phyloP scores from a whole-genome alignment of 768 basidiomycete genomes.

The Rhizopogon vulgaris region DNA sequence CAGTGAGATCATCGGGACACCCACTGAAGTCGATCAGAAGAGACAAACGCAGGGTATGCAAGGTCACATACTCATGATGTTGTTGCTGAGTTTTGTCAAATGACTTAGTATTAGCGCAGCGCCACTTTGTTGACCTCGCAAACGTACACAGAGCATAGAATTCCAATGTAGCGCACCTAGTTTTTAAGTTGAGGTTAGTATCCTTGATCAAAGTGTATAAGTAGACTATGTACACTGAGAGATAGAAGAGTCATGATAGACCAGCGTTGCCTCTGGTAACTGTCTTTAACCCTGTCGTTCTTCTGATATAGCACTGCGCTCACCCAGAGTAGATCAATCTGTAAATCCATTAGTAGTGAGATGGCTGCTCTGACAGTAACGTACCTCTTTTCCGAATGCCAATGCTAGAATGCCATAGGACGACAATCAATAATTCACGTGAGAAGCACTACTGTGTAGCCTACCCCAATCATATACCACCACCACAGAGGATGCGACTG shows the following conservation, averaged over 20 bases:
- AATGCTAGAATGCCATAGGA: background rate
- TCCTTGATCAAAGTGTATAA: no score
- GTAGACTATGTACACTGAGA: background rate
- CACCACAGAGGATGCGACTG: background rate
- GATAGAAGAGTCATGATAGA: background rate
- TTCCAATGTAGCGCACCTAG: background rate
- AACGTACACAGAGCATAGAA: background rate
- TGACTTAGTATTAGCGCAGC: background rate
- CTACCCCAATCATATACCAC: background rate
- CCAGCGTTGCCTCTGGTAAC: background rate
- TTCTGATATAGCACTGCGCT: background rate
- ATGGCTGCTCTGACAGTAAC: background rate
- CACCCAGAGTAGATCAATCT: background rate
- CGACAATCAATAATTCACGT: background rate
- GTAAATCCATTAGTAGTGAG: background rate
- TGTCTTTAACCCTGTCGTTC: background rate
- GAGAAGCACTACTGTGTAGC: background rate
- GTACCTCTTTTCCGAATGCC: background rate
- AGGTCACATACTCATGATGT: background rate
- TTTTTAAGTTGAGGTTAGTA: background rate
- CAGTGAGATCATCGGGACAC: background rate
- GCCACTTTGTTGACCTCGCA: background rate
- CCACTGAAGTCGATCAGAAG: background rate
- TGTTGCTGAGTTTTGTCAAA: background rate
- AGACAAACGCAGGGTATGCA: no score